These are phyloP conservation scores for Jaltomata sinuosa DNA, from an alignment of 257 asterid genomes.

Conservation along the genomic window DNA sequence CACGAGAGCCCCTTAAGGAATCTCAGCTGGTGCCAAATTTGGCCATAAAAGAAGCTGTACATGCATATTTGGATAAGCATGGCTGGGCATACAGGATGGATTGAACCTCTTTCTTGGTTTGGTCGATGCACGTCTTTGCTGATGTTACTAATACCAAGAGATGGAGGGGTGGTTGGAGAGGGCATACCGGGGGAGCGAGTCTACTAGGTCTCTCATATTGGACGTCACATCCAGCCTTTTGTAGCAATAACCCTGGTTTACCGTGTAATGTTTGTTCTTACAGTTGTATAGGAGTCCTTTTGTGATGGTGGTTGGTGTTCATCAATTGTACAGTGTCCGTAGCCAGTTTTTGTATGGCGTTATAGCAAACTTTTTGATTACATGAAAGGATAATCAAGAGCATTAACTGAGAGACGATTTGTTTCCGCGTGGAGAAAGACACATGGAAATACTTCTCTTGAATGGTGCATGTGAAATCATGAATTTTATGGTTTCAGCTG, in stretches of 20 bases:
- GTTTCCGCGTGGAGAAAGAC: not conserved
- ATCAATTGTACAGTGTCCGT: not conserved
- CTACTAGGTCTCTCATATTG: not conserved
- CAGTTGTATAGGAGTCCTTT: not conserved
- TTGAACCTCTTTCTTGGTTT: conserved; percentile 10
- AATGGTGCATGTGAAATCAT: not conserved
- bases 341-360: not conserved
- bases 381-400: not conserved
- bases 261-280: not conserved
- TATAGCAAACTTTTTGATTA: not conserved
- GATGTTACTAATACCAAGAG: not conserved
- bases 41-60: conserved; percentile 88
- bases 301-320: not conserved
- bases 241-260: not conserved
- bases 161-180: not conserved
- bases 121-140: not conserved
- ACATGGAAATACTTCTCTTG: not conserved
- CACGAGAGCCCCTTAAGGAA: conserved; percentile 49
- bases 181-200: not conserved
- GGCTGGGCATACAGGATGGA: conserved; percentile 82
- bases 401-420: not conserved
- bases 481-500: not conserved
- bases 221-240: not conserved
- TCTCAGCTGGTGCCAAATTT: conserved; percentile 74
- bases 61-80: conserved; percentile 47